These are phyloP conservation scores for Globisporangium yorkense DNA, from an alignment of 352 stramenopile species.

Conservation along the genomic window DNA sequence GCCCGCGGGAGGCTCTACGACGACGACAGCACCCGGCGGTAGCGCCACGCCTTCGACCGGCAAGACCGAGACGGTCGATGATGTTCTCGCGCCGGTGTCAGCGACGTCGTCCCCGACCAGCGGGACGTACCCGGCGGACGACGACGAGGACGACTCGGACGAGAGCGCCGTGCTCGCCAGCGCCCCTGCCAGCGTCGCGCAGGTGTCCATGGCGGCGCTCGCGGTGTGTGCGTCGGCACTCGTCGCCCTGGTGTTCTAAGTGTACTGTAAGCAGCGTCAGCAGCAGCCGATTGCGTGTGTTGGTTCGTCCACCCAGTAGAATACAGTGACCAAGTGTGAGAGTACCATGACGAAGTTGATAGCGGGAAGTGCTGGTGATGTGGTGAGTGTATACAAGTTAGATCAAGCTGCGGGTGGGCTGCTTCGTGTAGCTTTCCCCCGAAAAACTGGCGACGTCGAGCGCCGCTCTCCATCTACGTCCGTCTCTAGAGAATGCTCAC, in stretches of 20 bases:
- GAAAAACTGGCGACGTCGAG: too few relatives aligned
- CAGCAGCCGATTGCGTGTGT: too few relatives aligned
- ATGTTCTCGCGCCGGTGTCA: constrained; percentile 27
- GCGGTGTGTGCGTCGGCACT: constrained; percentile 9
- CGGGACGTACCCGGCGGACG: constrained; percentile 25
- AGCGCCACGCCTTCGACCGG: constrained; percentile 16
- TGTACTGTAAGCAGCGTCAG: neutral
- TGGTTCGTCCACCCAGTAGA: too few relatives aligned
- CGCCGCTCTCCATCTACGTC: neutral
- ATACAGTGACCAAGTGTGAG: too few relatives aligned
- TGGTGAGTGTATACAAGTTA: constrained; percentile 3
- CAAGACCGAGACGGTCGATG: constrained; percentile 20
- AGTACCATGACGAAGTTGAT: too few relatives aligned
- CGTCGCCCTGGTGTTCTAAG: neutral
- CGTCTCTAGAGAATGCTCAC: constrained; percentile 42
- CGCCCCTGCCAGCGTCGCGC: constrained; percentile 5
- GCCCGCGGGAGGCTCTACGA: constrained; percentile 3
- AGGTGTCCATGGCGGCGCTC: constrained; percentile 7
- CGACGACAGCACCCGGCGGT: constrained; percentile 11
- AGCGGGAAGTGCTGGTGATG: too few relatives aligned
- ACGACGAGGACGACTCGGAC: constrained; percentile 51
- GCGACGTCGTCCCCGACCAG: constrained; percentile 11
- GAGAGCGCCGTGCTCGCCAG: constrained; percentile 33
- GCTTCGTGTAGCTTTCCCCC: too few relatives aligned
- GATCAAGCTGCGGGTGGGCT: neutral